phyloP scores from a whole-genome alignment of 2,329 filamentous ascomycete species.

The Alternaria incomplexa region DNA sequence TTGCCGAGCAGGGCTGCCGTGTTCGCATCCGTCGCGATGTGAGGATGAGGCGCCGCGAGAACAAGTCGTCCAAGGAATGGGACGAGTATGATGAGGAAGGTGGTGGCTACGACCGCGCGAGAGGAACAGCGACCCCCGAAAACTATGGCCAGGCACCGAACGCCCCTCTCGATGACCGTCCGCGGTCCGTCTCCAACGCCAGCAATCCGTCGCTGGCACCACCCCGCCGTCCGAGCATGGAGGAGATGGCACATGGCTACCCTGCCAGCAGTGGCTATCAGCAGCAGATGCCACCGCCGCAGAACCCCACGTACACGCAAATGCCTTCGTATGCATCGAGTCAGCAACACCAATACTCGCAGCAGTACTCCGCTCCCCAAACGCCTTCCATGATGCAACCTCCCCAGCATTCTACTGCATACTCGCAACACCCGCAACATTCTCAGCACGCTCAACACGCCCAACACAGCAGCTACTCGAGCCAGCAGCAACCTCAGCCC shows the following conservation, averaged over 20 bases:
- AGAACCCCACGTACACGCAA: conserved; percentile 47
- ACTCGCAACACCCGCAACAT: conserved; percentile 34
- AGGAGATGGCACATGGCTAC: conserved; percentile 53
- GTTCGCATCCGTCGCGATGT: conserved; percentile 95
- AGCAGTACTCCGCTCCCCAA: conserved; percentile 40
- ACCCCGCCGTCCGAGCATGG: conserved; percentile 53
- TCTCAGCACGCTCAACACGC: conserved; percentile 36
- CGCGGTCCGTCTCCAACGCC: conserved; percentile 67
- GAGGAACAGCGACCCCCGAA: conserved; percentile 60
- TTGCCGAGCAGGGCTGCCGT: conserved; percentile 95
- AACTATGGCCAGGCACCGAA: conserved; percentile 52
- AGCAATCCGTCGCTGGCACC: conserved; percentile 50
- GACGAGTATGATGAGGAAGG: conserved; percentile 67
- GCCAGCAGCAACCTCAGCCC: conserved; percentile 24
- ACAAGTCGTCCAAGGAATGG: conserved; percentile 70
- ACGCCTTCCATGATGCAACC: conserved; percentile 49
- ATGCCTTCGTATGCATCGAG: conserved; percentile 47
- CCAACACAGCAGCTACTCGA: conserved; percentile 41
- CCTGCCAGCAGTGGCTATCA: conserved; percentile 44
- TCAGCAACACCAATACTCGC: conserved; percentile 45
- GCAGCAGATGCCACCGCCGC: conserved; percentile 51
- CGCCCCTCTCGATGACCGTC: conserved; percentile 54
- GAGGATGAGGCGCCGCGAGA: conserved; percentile 83
- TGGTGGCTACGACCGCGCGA: conserved; percentile 53
- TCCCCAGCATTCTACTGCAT: conserved; percentile 36